Evolutionary conservation across 179 eudicot species (phyloP).

Genomic region (Sideroxylon spinosum): DNA sequence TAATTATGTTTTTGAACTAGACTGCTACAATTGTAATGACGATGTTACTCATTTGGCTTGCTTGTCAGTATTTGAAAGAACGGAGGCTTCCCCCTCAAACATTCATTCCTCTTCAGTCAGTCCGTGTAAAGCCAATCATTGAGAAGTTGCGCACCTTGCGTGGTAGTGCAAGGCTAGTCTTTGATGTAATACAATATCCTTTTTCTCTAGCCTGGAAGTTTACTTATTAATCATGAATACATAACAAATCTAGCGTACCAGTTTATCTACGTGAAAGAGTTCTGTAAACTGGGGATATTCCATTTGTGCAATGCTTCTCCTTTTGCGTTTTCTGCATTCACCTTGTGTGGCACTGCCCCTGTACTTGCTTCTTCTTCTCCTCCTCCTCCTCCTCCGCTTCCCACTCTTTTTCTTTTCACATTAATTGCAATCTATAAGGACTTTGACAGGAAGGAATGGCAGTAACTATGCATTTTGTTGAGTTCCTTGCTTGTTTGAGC

Average conservation of each 20-base stretch:
- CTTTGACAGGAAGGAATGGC: neutral
- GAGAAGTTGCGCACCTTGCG: conserved; percentile 86
- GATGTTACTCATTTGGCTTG: conserved; percentile 2
- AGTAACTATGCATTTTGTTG: too few species aligned
- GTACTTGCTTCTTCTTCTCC: neutral
- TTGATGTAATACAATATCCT: conserved; percentile 99
- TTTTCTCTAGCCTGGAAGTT: conserved; percentile 10
- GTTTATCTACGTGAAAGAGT: neutral
- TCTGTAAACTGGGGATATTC: neutral
- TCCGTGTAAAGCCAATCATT: conserved; percentile 76
- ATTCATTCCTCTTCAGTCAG: conserved; percentile 93
- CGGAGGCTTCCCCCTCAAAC: conserved; percentile 96
- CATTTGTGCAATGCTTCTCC: neutral
- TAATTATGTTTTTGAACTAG: neutral
- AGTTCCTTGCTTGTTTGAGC: neutral
- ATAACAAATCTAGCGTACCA: neutral
- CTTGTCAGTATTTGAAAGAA: conserved; percentile 79
- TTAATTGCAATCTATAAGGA: too few species aligned
- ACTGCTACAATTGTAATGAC: neutral
- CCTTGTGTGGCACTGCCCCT: neutral
- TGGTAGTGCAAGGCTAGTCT: conserved; percentile 81
- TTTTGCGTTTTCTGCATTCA: neutral
- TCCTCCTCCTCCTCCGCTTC: neutral
- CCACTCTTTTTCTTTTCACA: neutral
- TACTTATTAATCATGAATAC: neutral